Evolutionary conservation across 2,329 filamentous ascomycete genomes (phyloP).

Genomic region (Claviceps capensis): DNA sequence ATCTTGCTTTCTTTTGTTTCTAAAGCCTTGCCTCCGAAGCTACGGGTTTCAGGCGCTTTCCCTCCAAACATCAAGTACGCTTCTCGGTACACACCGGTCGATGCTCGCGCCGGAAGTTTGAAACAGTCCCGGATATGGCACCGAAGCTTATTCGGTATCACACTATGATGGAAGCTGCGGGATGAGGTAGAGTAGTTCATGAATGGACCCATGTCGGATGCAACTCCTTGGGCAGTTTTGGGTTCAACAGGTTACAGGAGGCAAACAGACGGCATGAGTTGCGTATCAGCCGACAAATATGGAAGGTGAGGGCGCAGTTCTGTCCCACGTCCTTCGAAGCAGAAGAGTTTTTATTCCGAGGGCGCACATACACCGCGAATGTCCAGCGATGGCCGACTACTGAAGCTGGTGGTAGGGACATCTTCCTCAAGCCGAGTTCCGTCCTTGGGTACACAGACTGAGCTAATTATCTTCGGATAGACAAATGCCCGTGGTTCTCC

Average conservation of each 20-base stretch:
- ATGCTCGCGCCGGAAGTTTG: background rate
- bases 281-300: background rate
- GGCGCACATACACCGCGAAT: conserved; percentile 2
- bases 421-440: background rate
- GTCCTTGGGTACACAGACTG: background rate
- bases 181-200: conserved; percentile 3
- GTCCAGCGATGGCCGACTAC: background rate
- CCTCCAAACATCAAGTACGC: background rate
- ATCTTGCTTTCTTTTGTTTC: background rate
- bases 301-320: background rate
- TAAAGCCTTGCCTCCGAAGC: background rate
- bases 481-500: background rate
- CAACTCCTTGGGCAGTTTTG: conserved; percentile 2
- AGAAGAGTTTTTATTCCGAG: background rate
- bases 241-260: conserved; percentile 6
- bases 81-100: background rate
- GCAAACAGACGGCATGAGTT: conserved; percentile 4
- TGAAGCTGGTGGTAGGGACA: background rate
- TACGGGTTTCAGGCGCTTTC: background rate
- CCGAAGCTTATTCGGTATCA: conserved; percentile 4
- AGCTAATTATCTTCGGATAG: background rate
- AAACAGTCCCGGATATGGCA: background rate
- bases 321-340: conserved; percentile 1
- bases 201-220: conserved; percentile 4
- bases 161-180: background rate